Percentiles rank a stretch among this genome's conserved stretches.
These are phyloP conservation scores for Aspergillus pseudonomiae DNA, from an alignment of 2,329 filamentous ascomycete genomes.

Conservation along the genomic window DNA sequence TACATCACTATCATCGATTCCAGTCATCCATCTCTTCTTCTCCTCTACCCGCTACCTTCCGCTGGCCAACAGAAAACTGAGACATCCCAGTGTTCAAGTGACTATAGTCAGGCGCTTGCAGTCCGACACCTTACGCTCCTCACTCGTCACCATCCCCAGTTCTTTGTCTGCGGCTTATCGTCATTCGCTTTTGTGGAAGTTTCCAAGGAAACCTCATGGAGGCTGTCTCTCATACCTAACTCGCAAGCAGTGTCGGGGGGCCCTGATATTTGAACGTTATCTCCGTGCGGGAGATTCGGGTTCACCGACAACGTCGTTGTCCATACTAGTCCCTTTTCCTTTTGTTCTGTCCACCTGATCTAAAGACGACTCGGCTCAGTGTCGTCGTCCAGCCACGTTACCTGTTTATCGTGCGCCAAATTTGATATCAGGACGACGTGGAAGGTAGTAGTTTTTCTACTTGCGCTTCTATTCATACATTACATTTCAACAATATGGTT, in stretches of 20 bases:
- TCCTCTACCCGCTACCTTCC: slow-evolving; percentile 8
- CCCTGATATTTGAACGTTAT: slow-evolving; percentile 22
- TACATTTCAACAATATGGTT: slow-evolving; percentile 32
- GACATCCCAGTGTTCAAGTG: slow-evolving; percentile 17
- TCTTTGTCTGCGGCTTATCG: background rate
- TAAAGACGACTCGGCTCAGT: background rate
- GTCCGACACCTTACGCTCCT: slow-evolving; percentile 14
- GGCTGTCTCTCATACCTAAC: slow-evolving; percentile 16
- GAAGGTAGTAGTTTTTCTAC: slow-evolving; percentile 21
- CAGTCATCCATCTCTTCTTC: slow-evolving; percentile 9
- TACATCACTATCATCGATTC: background rate
- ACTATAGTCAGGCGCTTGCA: slow-evolving; percentile 22
- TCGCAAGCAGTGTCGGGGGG: slow-evolving; percentile 18
- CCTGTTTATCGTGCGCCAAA: background rate
- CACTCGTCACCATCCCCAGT: slow-evolving; percentile 1
- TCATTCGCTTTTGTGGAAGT: slow-evolving; percentile 11
- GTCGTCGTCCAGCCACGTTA: slow-evolving; percentile 2
- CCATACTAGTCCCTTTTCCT: slow-evolving; percentile 10
- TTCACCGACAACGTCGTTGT: slow-evolving; percentile 12
- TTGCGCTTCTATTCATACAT: slow-evolving; percentile 9
- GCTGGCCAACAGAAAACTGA: slow-evolving; percentile 10
- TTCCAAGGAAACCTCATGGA: slow-evolving; percentile 17
- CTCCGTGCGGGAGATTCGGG: slow-evolving; percentile 21
- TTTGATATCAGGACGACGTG: slow-evolving; percentile 1
- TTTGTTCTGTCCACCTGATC: slow-evolving; percentile 1